phyloP scores from a whole-genome alignment of 371 early-diverging fungal species.

The Dichotomocladium elegans region DNA sequence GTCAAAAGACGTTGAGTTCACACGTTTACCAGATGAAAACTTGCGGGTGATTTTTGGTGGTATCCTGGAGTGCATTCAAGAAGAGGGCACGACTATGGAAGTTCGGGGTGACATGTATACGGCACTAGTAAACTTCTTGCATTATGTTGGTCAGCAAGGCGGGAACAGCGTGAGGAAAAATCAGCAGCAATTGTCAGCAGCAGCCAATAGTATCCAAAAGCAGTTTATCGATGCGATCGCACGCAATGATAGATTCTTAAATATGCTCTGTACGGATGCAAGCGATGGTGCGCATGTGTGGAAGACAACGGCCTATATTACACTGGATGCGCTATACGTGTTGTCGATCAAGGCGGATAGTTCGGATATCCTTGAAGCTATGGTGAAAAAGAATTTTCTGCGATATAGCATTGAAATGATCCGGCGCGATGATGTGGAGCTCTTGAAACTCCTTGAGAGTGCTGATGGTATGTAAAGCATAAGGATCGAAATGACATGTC shows the following conservation, averaged over 20 bases:
- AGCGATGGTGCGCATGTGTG: conserved; percentile 75
- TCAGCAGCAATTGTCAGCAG: background rate
- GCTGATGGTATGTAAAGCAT: conserved; percentile 36
- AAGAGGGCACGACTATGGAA: conserved; percentile 53
- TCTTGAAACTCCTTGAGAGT: conserved; percentile 56
- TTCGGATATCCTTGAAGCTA: conserved; percentile 55
- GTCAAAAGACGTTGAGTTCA: conserved; percentile 16
- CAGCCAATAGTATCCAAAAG: conserved; percentile 5
- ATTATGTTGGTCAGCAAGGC: conserved; percentile 38
- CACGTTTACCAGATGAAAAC: conserved; percentile 54
- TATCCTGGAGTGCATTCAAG: conserved; percentile 64
- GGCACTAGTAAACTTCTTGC: conserved; percentile 68
- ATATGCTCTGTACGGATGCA: conserved; percentile 76
- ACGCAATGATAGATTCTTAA: conserved; percentile 60
- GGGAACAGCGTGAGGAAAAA: background rate
- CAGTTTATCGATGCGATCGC: conserved; percentile 16
- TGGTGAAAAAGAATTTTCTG: conserved; percentile 69
- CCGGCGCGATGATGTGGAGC: conserved; percentile 61
- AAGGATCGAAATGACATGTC: background rate
- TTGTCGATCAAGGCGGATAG: conserved; percentile 45
- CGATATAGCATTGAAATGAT: conserved; percentile 62
- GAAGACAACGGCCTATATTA: conserved; percentile 81
- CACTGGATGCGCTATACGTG: conserved; percentile 68
- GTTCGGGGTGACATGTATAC: conserved; percentile 84
- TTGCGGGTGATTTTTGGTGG: conserved; percentile 56